Evolutionary conservation across 2,329 filamentous ascomycete species (phyloP).

Genomic region (Trichoderma atroviride): DNA sequence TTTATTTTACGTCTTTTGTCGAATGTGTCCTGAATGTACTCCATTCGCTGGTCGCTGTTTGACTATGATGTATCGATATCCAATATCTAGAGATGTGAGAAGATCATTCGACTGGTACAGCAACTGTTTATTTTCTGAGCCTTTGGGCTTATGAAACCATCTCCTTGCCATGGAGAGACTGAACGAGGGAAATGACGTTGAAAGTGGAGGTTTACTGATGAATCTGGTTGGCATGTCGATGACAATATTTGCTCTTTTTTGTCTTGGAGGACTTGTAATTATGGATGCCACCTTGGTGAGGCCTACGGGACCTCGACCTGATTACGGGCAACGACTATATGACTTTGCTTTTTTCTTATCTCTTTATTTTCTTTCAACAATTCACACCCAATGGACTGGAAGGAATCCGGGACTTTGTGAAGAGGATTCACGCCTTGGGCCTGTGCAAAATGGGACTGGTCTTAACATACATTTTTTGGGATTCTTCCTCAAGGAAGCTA

Average conservation of each 20-base stretch:
- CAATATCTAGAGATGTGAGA: neutral
- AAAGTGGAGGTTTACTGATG: neutral
- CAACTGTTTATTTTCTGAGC: neutral
- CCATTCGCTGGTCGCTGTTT: constrained; percentile 3
- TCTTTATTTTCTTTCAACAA: neutral
- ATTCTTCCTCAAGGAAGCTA: constrained; percentile 22
- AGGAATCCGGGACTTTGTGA: constrained; percentile 8
- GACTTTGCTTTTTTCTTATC: constrained; percentile 15
- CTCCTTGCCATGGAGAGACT: neutral
- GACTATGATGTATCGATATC: constrained; percentile 4
- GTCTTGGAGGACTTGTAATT: constrained; percentile 1
- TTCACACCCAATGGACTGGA: constrained; percentile 15
- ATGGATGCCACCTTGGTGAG: constrained; percentile 11
- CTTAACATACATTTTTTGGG: constrained; percentile 20
- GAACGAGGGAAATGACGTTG: neutral
- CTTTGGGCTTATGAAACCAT: neutral
- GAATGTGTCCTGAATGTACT: neutral
- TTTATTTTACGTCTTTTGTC: constrained; percentile 12
- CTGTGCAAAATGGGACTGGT: neutral
- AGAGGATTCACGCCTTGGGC: neutral
- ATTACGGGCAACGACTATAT: constrained; percentile 18
- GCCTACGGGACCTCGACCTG: constrained; percentile 1
- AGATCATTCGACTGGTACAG: constrained; percentile 1
- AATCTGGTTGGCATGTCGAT: neutral
- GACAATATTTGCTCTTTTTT: constrained; percentile 16